Percentiles rank a stretch among this genome's conserved stretches.
phyloP scores from a whole-genome alignment of 164 flowering plant species.

The Santalum album region DNA sequence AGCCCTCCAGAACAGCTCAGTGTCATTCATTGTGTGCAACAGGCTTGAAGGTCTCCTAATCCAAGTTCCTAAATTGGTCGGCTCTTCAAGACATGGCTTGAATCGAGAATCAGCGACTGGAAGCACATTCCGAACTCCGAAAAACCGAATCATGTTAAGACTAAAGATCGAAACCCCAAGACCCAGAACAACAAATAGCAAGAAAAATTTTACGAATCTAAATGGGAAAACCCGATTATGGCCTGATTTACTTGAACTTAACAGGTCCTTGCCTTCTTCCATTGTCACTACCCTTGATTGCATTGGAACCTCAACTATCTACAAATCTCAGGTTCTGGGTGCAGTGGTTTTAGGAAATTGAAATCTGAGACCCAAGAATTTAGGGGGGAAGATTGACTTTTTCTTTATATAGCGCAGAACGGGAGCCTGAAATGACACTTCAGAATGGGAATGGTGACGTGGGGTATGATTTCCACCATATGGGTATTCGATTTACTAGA shows the following conservation, averaged over 20 bases:
- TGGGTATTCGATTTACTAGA: neutral
- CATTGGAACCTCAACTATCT: slow-evolving; percentile 15
- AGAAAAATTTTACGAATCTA: slow-evolving; percentile 32
- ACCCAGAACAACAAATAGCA: slow-evolving; percentile 41
- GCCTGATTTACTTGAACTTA: slow-evolving; percentile 9
- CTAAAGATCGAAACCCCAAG: slow-evolving; percentile 49
- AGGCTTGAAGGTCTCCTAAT: slow-evolving; percentile 55
- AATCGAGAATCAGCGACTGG: slow-evolving; percentile 16
- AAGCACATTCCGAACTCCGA: slow-evolving; percentile 22
- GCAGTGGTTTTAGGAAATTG: neutral
- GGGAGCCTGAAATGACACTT: neutral
- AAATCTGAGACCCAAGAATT: neutral
- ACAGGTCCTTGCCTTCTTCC: slow-evolving; percentile 52
- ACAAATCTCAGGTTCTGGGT: slow-evolving; percentile 7
- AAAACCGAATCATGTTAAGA: slow-evolving; percentile 31
- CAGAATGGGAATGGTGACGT: neutral
- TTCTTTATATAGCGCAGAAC: neutral
- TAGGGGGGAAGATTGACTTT: neutral
- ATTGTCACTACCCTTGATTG: slow-evolving; percentile 18
- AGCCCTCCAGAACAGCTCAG: slow-evolving; percentile 80
- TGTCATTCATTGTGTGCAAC: slow-evolving; percentile 70
- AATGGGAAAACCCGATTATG: slow-evolving; percentile 37
- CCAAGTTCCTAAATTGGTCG: slow-evolving; percentile 34
- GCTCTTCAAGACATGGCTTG: slow-evolving; percentile 36
- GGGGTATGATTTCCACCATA: too few species aligned